Percentiles rank a stretch among this genome's conserved stretches.
These are phyloP conservation scores for Lumnitzera littorea DNA, from an alignment of 345 rosid genomes.

Conservation along the genomic window DNA sequence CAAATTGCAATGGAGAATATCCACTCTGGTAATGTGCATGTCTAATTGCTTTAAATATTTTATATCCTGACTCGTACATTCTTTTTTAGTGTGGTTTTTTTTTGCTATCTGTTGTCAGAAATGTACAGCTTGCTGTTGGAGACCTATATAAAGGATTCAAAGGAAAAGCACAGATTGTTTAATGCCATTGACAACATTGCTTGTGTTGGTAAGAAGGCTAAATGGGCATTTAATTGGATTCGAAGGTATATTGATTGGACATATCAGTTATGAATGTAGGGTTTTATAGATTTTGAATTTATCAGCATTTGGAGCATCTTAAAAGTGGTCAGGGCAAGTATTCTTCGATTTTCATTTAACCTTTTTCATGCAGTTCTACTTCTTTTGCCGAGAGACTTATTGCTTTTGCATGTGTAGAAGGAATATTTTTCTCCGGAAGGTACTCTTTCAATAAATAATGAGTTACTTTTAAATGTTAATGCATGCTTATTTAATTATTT, in stretches of 20 bases:
- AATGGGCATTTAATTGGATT: constrained; percentile 88
- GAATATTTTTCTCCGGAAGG: constrained; percentile 96
- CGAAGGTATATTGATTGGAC: constrained; percentile 30
- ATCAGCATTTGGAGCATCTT: background rate
- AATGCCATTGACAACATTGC: constrained; percentile 80
- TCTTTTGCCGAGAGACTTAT: constrained; percentile 74
- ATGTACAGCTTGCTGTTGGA: constrained; percentile 95
- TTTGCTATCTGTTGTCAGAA: constrained; percentile 30
- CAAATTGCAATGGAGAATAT: constrained; percentile 95
- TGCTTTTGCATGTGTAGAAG: constrained; percentile 90
- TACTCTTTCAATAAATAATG: constrained; percentile 15
- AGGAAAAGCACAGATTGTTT: constrained; percentile 77
- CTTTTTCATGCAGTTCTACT: constrained; percentile 42
- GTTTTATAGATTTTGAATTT: background rate
- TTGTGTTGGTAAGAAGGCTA: constrained; percentile 69
- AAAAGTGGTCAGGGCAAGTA: background rate
- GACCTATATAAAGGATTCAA: constrained; percentile 75
- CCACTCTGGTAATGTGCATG: constrained; percentile 65
- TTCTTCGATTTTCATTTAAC: background rate
- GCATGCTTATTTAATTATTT: too few species aligned
- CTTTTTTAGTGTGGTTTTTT: constrained; percentile 6
- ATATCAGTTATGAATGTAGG: too few species aligned
- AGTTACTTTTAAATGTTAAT: background rate
- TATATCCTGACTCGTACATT: background rate
- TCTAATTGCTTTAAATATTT: constrained; percentile 2